These are phyloP conservation scores for Cyclocybe cylindracea DNA, from an alignment of 768 basidiomycete genomes.

Conservation along the genomic window DNA sequence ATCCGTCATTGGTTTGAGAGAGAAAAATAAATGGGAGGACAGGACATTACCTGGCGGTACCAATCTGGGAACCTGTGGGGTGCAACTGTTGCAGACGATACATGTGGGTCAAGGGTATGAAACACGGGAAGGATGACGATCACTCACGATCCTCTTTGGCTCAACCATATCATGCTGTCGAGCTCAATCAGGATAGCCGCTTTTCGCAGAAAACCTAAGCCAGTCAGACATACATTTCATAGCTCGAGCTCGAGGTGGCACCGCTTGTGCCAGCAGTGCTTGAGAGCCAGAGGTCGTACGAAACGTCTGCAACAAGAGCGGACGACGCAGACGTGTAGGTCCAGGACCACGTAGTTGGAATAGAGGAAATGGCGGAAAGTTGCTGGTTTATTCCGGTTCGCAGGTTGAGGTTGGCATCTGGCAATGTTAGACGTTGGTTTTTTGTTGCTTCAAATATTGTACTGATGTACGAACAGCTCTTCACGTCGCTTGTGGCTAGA, in stretches of 20 bases:
- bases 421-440: background rate
- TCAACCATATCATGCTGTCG: conserved; percentile 35
- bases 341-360: conserved; percentile 34
- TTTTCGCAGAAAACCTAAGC: background rate
- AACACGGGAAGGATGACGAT: background rate
- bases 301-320: conserved; percentile 33
- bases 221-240: conserved; percentile 25
- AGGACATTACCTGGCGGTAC: conserved; percentile 24
- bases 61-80: conserved; percentile 32
- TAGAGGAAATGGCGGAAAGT: conserved; percentile 28
- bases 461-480: conserved; percentile 30
- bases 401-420: conserved; percentile 36
- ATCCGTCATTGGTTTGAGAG: background rate
- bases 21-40: background rate
- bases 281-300: conserved; percentile 37
- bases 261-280: conserved; percentile 23
- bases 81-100: no score
- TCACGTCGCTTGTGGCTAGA: conserved; percentile 20
- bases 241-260: conserved; percentile 29
- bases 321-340: conserved; percentile 30
- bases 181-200: background rate
- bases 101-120: conserved; percentile 19
- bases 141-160: conserved; percentile 31
- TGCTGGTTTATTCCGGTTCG: conserved; percentile 25
- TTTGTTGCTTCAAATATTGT: background rate